phyloP scores from a whole-genome alignment of 2,329 filamentous ascomycete genomes.

The Hypoxylon sp. region DNA sequence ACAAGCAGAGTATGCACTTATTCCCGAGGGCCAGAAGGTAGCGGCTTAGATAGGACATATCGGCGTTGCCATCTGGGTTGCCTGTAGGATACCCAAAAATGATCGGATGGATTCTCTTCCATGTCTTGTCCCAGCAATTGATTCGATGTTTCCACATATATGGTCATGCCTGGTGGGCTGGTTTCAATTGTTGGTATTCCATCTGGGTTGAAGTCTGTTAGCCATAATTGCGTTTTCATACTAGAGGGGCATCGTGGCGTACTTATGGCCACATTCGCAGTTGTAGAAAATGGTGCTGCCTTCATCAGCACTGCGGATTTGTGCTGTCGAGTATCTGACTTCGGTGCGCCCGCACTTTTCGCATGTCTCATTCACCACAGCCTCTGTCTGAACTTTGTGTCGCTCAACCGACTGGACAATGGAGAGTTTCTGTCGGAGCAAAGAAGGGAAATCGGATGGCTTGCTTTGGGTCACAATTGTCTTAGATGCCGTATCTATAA shows the following conservation, averaged over 20 bases:
- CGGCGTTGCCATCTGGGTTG: constrained; percentile 39
- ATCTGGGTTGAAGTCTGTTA: constrained; percentile 39
- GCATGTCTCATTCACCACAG: constrained; percentile 74
- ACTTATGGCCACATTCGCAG: constrained; percentile 89
- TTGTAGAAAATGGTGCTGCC: constrained; percentile 92
- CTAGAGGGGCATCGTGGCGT: constrained; percentile 51
- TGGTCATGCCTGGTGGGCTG: constrained; percentile 23
- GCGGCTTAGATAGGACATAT: constrained; percentile 45
- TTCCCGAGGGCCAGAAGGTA: constrained; percentile 71
- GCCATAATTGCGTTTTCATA: constrained; percentile 3
- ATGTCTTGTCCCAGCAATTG: constrained; percentile 6
- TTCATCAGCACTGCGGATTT: constrained; percentile 93
- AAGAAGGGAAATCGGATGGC: constrained; percentile 88
- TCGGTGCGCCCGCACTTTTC: constrained; percentile 83
- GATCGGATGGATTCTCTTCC: constrained; percentile 33
- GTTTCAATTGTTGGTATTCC: constrained; percentile 65
- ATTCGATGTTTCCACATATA: constrained; percentile 4
- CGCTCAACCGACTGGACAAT: constrained; percentile 84
- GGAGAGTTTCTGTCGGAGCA: constrained; percentile 88
- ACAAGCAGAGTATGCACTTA: constrained; percentile 89
- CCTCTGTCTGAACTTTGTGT: constrained; percentile 81
- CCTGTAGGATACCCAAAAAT: constrained; percentile 40
- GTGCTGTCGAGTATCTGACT: constrained; percentile 86
- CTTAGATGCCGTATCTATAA: constrained; percentile 77
- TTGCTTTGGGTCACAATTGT: constrained; percentile 87